phyloP scores from a whole-genome alignment of 2,329 filamentous ascomycete species.

The Arthrocladium fulminans region DNA sequence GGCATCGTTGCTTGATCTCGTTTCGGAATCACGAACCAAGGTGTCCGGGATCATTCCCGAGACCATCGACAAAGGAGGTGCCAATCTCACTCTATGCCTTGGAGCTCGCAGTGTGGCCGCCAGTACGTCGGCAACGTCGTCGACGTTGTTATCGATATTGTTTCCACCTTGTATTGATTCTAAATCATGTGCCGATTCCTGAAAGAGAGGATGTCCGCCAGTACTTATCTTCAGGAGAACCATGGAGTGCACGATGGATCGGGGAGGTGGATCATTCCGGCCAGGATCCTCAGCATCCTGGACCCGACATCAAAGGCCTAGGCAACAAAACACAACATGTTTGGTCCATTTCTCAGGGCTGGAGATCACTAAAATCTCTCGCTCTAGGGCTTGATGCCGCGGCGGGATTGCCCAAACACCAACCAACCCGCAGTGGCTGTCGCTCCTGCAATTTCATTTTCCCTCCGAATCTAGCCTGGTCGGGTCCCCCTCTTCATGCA shows the following conservation, averaged over 20 bases:
- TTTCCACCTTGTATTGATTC: too few species aligned
- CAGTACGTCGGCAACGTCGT: too few species aligned
- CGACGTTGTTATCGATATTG: not conserved
- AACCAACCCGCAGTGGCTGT: not conserved
- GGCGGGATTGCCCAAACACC: not conserved
- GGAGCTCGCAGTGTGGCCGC: too few species aligned
- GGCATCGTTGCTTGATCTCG: not conserved
- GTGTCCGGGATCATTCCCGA: not conserved
- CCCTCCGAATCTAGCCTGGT: slow-evolving; percentile 1
- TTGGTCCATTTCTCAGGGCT: not conserved
- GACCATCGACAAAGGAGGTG: too few species aligned
- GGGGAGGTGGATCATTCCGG: not conserved
- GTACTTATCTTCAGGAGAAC: not conserved
- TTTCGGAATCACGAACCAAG: not conserved
- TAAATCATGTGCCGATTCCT: too few species aligned
- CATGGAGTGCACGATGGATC: not conserved
- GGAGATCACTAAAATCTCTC: not conserved
- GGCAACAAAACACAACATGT: not conserved
- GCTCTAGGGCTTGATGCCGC: not conserved
- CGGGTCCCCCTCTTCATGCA: not conserved
- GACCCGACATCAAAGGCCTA: not conserved
- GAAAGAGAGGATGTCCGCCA: not conserved
- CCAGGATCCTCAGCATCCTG: not conserved
- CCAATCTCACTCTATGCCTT: too few species aligned
- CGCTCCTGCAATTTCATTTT: slow-evolving; percentile 1